Base-by-base conservation (phyloP, 768 basidiomycete genomes). In the Calocybe cyanea region DNA sequence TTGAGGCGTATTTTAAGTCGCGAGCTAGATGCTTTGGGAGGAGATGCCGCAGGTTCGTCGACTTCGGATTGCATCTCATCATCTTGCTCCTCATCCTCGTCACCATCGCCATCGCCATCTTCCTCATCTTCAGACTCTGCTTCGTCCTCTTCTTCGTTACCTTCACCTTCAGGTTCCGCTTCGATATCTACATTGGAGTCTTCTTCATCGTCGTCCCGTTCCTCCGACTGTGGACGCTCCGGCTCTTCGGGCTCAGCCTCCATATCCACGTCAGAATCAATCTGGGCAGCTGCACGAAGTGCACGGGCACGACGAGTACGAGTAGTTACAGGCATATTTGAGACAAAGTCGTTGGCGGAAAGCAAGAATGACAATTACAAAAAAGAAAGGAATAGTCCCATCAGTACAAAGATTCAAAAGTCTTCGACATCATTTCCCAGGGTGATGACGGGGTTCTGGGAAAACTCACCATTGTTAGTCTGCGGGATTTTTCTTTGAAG, bases 11-110 rank as follows among this genome's bases (percentile, higher is more conserved):
- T 56, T 32, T 56, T 56, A 34, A 58, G 39, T 14, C 48, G 45
- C 0, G 48, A 46, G 7, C 38, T 23, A 14, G 53, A 52, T 7
- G 41, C 40, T 19, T 49, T 45, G 2, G 53, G 51, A 8, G 28
- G 17, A 10, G 41, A 19, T 1, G 32, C n/a, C 3, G 41, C 28
- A 4, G 38, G 25, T 13, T 41, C 44, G 14, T 46, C 49, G 14
- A 38, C 43, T 23, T 52, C 51, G 34, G 56, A 55, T 6, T 47
- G 45, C 13, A 51, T 55, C 14, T 61, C 62, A 31, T 70, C 65
- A 17, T 69, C 76, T 41, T 72, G 63, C 7, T 67, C 74, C 19
- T 68, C 69, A 5, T 52, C 69, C 4, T 72, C 71, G 17, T 66
- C 73, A 2, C 63, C 63, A n/a, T 50, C 61, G 15, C 60, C 62